Evolutionary conservation across 129 eudicot species (phyloP), one percentile per base, ranked within the genome.

Genomic region (Oenanthe sinensis): DNA sequence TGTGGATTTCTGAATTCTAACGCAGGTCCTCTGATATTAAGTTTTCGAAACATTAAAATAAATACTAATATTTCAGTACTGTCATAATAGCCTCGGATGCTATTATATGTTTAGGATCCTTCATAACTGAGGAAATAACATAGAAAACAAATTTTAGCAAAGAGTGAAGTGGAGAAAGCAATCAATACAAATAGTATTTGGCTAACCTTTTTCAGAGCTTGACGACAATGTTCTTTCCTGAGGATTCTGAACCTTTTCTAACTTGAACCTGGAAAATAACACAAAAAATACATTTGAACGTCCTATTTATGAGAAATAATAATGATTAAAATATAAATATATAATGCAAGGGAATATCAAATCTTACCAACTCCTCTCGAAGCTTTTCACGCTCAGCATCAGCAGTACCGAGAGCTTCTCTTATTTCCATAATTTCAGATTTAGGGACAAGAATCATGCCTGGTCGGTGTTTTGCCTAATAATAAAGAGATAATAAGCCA

Each of bases 401-500:
- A 75, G 78, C 78, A 48, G 65, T 39, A 75, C 49, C 44, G 30
- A 45, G 67, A 49, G 46, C 78, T 26, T 24, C 28, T 75, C 0
- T 10, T 30, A 49, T 49, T 37, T 30, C 46, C 67, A 49, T 20
- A 46, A 28, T 20, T 36, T 75, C 78, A 15, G 67, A 75, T 33
- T 50, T 3, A 49, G 65, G 78, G 4, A 75, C 54, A 30, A 49
- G 44, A 28, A 48, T 33, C 67, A 75, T 75, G 46, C 54, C 78
- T 16, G 67, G 44, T 19, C 78, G 46, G 67, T 75, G 45, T 30
- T 36, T 75, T 15, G 43, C 78, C 78, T 75, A 47, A 75, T 20
- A 28, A 20, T 16, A 28, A 26, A 5, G 6, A 8, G n/a, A 14
- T 30, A 47, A 44, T n/a, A 24, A 20, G 4, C 44, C 45, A 19